Evolutionary conservation across 108 stramenopile genomes (phyloP).

Genomic region (Nitzschia sp.): DNA sequence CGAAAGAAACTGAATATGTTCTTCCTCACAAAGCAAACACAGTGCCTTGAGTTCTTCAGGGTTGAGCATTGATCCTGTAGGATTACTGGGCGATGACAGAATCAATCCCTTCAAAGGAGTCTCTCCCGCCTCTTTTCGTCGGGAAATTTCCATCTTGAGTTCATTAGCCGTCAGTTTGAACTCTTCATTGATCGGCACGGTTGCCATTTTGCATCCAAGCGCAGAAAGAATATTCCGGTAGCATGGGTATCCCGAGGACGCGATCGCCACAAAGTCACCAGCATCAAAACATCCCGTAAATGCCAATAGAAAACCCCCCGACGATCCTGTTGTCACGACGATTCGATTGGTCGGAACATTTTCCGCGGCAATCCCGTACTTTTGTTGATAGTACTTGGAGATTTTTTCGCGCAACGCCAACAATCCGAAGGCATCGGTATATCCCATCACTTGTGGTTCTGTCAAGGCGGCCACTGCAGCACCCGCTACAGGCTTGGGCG

Average conservation of each 20-base stretch:
- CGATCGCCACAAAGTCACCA: slow-evolving; percentile 83
- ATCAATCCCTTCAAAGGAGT: slow-evolving; percentile 78
- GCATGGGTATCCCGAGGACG: slow-evolving; percentile 88
- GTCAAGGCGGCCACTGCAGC: slow-evolving; percentile 69
- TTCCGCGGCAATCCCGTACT: slow-evolving; percentile 43
- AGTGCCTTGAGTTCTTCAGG: slow-evolving; percentile 76
- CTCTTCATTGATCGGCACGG: slow-evolving; percentile 63
- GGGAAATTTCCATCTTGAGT: slow-evolving; percentile 53
- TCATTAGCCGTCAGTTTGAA: slow-evolving; percentile 87
- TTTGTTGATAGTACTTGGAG: slow-evolving; percentile 59
- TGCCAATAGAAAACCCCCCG: slow-evolving; percentile 86
- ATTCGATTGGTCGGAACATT: slow-evolving; percentile 49
- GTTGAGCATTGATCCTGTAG: slow-evolving; percentile 88
- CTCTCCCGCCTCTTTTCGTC: slow-evolving; percentile 37
- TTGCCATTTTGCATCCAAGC: slow-evolving; percentile 68
- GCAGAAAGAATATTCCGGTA: slow-evolving; percentile 90
- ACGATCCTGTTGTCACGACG: slow-evolving; percentile 88
- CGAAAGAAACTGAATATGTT: slow-evolving; percentile 81
- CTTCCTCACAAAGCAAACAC: slow-evolving; percentile 76
- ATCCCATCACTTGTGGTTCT: slow-evolving; percentile 63
- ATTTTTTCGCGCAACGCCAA: slow-evolving; percentile 69
- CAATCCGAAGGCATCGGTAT: slow-evolving; percentile 91
- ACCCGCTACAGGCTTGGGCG: slow-evolving; percentile 66
- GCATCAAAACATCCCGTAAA: slow-evolving; percentile 88
- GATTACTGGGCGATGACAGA: slow-evolving; percentile 82